Percentiles rank a stretch among this genome's conserved stretches.
phyloP scores from a whole-genome alignment of 306 rosid genomes.

The Cicer judaicum region DNA sequence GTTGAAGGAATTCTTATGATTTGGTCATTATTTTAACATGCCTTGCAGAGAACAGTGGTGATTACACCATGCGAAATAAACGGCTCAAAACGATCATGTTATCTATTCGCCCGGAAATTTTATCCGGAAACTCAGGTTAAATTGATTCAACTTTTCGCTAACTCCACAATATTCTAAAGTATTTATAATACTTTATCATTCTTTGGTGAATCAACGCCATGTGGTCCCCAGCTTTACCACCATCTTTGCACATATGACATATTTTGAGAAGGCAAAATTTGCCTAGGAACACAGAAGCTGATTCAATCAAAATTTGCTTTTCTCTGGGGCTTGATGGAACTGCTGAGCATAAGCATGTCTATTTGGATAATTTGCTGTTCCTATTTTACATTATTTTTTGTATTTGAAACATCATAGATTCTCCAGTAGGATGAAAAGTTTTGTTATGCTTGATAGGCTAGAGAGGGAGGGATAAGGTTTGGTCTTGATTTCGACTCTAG shows the following conservation, averaged over 20 bases:
- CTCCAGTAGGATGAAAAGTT: constrained; percentile 36
- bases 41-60: constrained; percentile 51
- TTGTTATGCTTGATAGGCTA: constrained; percentile 39
- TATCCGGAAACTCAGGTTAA: constrained; percentile 50
- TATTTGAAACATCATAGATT: constrained; percentile 40
- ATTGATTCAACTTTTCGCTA: constrained; percentile 49
- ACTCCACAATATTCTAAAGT: constrained; percentile 51
- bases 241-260: constrained; percentile 41
- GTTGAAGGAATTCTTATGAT: background rate
- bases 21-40: constrained; percentile 18
- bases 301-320: constrained; percentile 31
- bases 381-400: constrained; percentile 3
- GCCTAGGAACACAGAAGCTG: constrained; percentile 38
- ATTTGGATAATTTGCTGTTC: constrained; percentile 40
- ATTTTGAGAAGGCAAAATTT: constrained; percentile 34
- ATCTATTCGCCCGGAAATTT: constrained; percentile 59
- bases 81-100: constrained; percentile 53
- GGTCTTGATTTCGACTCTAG: constrained; percentile 39
- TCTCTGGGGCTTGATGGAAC: constrained; percentile 35
- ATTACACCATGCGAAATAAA: constrained; percentile 51
- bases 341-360: constrained; percentile 46
- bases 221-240: constrained; percentile 40
- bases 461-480: constrained; percentile 40
- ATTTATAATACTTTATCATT: constrained; percentile 41
- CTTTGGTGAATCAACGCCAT: constrained; percentile 49